Evolutionary conservation across 805 yeast species (phyloP).

Genomic region (Yamadazyma phyllophila): DNA sequence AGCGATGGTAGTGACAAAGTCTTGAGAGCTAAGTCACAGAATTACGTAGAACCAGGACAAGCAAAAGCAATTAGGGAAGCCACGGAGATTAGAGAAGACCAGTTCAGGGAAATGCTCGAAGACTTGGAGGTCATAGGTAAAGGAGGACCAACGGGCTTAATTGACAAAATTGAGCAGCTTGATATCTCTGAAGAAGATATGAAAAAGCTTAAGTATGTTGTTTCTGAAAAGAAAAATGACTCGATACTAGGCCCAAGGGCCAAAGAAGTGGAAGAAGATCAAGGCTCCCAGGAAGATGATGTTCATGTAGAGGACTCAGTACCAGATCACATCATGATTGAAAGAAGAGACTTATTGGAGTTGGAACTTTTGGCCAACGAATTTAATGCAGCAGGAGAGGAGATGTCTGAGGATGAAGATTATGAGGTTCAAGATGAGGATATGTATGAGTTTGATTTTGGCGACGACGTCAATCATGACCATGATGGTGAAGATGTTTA

Average conservation of each 20-base stretch:
- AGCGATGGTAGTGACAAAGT: constrained; percentile 82
- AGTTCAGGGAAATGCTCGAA: constrained; percentile 27
- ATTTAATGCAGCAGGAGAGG: constrained; percentile 22
- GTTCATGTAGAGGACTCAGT: constrained; percentile 6
- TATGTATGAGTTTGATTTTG: constrained; percentile 29
- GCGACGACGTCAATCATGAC: constrained; percentile 35
- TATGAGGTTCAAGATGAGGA: constrained; percentile 30
- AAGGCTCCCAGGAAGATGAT: neutral
- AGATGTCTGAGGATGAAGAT: constrained; percentile 32
- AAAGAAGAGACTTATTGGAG: constrained; percentile 47
- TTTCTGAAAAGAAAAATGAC: constrained; percentile 15
- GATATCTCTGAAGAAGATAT: constrained; percentile 29
- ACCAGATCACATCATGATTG: constrained; percentile 18
- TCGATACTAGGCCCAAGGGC: constrained; percentile 9
- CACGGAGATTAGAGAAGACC: constrained; percentile 9
- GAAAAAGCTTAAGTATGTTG: constrained; percentile 22
- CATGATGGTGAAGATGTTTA: constrained; percentile 30
- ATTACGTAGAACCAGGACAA: neutral
- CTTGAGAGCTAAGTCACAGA: constrained; percentile 24
- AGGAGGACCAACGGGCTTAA: constrained; percentile 23
- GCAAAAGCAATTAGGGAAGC: neutral
- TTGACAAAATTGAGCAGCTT: constrained; percentile 23
- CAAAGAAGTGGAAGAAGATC: neutral
- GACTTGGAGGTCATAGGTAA: constrained; percentile 33
- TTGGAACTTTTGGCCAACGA: constrained; percentile 48